These are phyloP conservation scores for Haplosporangium gracile DNA, from an alignment of 192 early-diverging fungal genomes.

Conservation along the genomic window DNA sequence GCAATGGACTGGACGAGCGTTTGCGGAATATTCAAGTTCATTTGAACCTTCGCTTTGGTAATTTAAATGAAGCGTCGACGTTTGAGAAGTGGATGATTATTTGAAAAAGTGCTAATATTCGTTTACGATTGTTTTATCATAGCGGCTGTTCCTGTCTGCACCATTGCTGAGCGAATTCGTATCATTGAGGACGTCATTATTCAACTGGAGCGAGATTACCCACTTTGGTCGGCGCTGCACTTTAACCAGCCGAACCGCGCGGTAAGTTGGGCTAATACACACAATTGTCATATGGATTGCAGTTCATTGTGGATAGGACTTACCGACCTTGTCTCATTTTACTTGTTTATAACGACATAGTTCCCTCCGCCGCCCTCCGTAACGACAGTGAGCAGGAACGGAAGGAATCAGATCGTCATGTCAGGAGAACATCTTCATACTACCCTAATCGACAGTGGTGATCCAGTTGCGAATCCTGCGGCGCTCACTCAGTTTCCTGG, in stretches of 20 bases:
- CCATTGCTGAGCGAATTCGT: conserved; percentile 70
- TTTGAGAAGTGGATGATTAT: neutral
- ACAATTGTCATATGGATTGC: neutral
- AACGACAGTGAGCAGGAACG: conserved; percentile 46
- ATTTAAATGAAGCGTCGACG: neutral
- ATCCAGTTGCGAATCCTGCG: conserved; percentile 10
- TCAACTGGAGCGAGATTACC: conserved; percentile 80
- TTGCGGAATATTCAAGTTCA: conserved; percentile 82
- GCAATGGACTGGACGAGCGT: conserved; percentile 68
- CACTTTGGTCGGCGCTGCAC: conserved; percentile 82
- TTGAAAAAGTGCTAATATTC: neutral
- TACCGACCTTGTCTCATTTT: neutral
- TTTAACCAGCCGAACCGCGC: conserved; percentile 81
- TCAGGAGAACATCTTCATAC: conserved; percentile 48
- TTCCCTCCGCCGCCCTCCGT: conserved; percentile 45
- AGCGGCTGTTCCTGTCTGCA: conserved; percentile 54
- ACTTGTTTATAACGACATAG: conserved; percentile 17
- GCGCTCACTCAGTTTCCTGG: conserved; percentile 19
- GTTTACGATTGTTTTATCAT: conserved; percentile 5
- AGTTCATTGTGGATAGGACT: neutral
- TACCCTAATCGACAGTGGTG: conserved; percentile 43
- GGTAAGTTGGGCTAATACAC: conserved; percentile 17
- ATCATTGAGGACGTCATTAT: conserved; percentile 85
- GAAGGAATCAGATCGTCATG: conserved; percentile 53
- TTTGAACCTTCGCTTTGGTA: conserved; percentile 75